Conservation (phyloP, 768 basidiomycete genomes). For the Hemileccinum impolitum region DNA sequence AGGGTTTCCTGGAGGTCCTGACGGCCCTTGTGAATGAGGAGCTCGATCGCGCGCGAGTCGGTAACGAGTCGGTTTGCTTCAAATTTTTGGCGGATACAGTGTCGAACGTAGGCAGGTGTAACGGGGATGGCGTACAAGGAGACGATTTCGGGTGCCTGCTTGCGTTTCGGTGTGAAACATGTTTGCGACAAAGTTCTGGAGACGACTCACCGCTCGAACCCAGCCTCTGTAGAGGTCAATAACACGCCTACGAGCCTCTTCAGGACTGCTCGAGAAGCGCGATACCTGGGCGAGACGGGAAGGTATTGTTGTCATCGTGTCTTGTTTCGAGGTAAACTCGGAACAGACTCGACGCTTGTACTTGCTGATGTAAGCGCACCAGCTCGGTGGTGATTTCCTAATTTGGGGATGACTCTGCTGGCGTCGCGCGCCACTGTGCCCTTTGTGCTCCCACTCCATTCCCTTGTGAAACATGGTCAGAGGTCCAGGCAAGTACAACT, state of each 20-base stretch:
- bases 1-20: slow-evolving; percentile 93
- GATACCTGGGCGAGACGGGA: slow-evolving; percentile 77
- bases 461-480: slow-evolving; percentile 27
- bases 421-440: background rate
- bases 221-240: slow-evolving; percentile 87
- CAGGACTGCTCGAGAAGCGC: slow-evolving; percentile 49
- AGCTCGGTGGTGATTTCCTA: slow-evolving; percentile 1
- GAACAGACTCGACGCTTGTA: background rate
- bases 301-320: slow-evolving; percentile 81
- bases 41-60: slow-evolving; percentile 79
- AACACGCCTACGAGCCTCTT: slow-evolving; percentile 65
- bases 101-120: slow-evolving; percentile 73
- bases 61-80: slow-evolving; percentile 82
- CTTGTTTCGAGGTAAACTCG: background rate
- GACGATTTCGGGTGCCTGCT: slow-evolving; percentile 88
- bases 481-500: slow-evolving; percentile 24
- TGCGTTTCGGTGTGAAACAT: background rate
- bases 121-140: slow-evolving; percentile 77
- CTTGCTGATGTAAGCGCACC: slow-evolving; percentile 19
- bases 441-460: background rate
- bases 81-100: slow-evolving; percentile 80
- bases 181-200: background rate
- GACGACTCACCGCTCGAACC: slow-evolving; percentile 78
- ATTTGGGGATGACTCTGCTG: slow-evolving; percentile 11
- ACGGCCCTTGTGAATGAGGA: slow-evolving; percentile 78